Evolutionary conservation across 1,284 basidiomycete species (phyloP).

Genomic region (Exobasidium rhododendri): DNA sequence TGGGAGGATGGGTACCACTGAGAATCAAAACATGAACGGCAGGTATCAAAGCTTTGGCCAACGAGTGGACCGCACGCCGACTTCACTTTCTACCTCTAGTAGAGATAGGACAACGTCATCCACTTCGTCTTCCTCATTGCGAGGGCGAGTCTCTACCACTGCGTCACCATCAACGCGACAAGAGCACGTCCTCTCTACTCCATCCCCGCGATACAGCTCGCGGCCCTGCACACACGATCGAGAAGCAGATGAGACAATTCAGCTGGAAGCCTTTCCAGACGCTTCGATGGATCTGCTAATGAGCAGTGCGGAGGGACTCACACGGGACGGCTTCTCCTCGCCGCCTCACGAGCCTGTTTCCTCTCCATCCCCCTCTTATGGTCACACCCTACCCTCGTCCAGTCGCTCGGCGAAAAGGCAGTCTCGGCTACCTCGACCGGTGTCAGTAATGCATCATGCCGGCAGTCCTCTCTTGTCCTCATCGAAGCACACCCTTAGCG

Average conservation of each 20-base stretch:
- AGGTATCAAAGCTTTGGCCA: not conserved
- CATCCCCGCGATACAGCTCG: not conserved
- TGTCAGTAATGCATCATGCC: conserved; percentile 26
- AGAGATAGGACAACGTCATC: not conserved
- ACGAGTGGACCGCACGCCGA: not conserved
- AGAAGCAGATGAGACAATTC: conserved; percentile 33
- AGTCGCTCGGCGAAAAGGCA: too few relatives aligned
- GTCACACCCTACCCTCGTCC: not conserved
- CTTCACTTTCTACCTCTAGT: not conserved
- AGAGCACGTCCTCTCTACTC: not conserved
- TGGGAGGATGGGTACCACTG: not conserved
- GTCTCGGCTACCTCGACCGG: conserved; percentile 31
- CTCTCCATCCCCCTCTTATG: not conserved
- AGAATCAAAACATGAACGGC: not conserved
- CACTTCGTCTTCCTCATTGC: not conserved
- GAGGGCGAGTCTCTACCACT: not conserved
- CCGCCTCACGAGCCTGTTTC: not conserved
- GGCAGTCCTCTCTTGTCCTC: not conserved
- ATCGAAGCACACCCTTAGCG: not conserved
- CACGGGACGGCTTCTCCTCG: not conserved
- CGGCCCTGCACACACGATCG: not conserved
- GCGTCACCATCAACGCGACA: not conserved
- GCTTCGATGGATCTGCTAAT: conserved; percentile 9
- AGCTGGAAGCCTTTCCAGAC: conserved; percentile 28
- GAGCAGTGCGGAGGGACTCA: not conserved